Percentiles rank a stretch among this genome's conserved stretches.
phyloP scores from a whole-genome alignment of 192 early-diverging fungal genomes.

The Gorgonomyces haynaldii region DNA sequence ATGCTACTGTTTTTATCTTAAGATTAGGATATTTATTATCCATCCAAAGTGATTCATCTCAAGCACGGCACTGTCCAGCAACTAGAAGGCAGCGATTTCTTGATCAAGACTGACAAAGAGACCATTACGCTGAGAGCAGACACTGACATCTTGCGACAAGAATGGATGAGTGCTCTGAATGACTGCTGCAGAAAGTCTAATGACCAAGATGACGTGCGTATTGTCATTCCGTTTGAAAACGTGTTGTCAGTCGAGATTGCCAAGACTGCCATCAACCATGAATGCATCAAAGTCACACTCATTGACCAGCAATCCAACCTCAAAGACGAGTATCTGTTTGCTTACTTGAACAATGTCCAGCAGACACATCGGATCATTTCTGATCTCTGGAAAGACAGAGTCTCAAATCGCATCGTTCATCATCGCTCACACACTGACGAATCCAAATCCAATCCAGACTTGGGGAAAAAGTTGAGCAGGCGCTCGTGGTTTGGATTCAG shows the following conservation, averaged over 20 bases:
- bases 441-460: too few relatives aligned
- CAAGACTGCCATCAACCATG: slow-evolving; percentile 26
- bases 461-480: too few relatives aligned
- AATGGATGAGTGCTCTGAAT: slow-evolving; percentile 49
- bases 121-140: slow-evolving; percentile 48
- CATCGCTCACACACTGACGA: too few relatives aligned
- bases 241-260: slow-evolving; percentile 42
- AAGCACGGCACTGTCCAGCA: slow-evolving; percentile 40
- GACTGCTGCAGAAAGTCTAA: slow-evolving; percentile 43
- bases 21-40: slow-evolving; percentile 43
- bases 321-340: slow-evolving; percentile 60
- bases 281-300: slow-evolving; percentile 39
- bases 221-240: slow-evolving; percentile 42
- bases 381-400: too few relatives aligned
- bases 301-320: slow-evolving; percentile 23
- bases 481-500: too few relatives aligned
- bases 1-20: slow-evolving; percentile 25
- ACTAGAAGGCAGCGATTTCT: not conserved
- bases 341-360: slow-evolving; percentile 47
- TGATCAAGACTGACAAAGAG: slow-evolving; percentile 16
- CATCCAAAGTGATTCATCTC: slow-evolving; percentile 45
- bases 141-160: slow-evolving; percentile 32
- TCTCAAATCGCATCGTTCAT: too few relatives aligned
- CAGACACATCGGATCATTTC: slow-evolving; percentile 13
- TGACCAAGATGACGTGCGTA: slow-evolving; percentile 38